Conservation (phyloP, 2,329 filamentous ascomycete species). For the Myriosclerotinia curreyana region DNA sequence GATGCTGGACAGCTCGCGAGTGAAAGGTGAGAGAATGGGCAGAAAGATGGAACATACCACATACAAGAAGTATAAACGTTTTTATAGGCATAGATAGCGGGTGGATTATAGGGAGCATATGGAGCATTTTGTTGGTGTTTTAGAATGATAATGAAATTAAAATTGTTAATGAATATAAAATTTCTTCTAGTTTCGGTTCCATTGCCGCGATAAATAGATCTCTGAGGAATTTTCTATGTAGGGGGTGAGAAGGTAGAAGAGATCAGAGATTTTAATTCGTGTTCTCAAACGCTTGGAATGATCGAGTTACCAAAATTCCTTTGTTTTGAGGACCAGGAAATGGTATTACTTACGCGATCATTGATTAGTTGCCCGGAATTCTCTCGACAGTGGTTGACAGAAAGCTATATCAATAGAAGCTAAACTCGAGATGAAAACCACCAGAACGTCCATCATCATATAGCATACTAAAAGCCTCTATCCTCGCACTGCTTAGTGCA, state of each 20-base stretch:
- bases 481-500: neutral
- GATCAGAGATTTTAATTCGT: neutral
- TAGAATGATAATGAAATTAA: neutral
- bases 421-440: neutral
- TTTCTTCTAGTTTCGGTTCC: neutral
- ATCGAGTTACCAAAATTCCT: neutral
- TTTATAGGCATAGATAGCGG: neutral
- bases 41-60: neutral
- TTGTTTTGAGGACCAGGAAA: neutral
- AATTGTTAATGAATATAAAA: neutral
- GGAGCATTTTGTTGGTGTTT: neutral
- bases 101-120: neutral
- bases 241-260: neutral
- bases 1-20: constrained; percentile 17
- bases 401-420: neutral
- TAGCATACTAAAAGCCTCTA: neutral
- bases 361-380: neutral
- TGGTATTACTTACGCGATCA: neutral
- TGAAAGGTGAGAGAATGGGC: neutral
- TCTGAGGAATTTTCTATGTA: neutral
- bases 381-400: too few relatives aligned
- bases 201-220: neutral
- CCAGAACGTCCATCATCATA: neutral
- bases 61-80: neutral
- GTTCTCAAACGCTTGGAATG: too few relatives aligned